Percentiles rank a stretch among this genome's conserved stretches.
Evolutionary conservation across 164 flowering plant genomes (phyloP).

Genomic region (Euptelea pleiosperma): DNA sequence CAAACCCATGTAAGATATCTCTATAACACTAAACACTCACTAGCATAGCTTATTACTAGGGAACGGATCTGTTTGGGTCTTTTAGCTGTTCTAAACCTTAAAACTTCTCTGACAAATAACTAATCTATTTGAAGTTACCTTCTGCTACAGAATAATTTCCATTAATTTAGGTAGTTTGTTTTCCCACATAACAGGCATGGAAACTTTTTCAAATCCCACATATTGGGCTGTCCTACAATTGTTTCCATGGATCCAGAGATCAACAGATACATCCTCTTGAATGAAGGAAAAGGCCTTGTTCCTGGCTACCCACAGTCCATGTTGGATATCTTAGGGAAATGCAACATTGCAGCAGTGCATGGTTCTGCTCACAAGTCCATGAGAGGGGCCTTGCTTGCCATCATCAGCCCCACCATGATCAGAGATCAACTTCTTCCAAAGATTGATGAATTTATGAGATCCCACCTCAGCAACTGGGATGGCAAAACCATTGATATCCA

Average conservation of each 20-base stretch:
- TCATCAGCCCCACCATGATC: conserved; percentile 68
- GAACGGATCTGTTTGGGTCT: too few species aligned
- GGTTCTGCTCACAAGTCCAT: conserved; percentile 75
- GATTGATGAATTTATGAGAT: conserved; percentile 81
- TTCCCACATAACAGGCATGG: conserved; percentile 55
- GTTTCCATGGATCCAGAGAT: conserved; percentile 96
- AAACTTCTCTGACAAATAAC: too few species aligned
- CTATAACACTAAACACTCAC: too few species aligned
- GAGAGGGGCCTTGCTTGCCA: conserved; percentile 80
- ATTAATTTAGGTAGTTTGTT: too few species aligned
- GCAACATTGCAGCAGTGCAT: conserved; percentile 89
- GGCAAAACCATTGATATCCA: conserved; percentile 63
- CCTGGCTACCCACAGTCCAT: conserved; percentile 97
- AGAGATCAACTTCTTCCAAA: conserved; percentile 65
- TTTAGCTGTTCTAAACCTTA: too few species aligned
- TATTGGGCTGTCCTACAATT: conserved; percentile 83
- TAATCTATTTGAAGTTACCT: neutral
- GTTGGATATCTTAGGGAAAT: conserved; percentile 77
- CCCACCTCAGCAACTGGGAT: conserved; percentile 67
- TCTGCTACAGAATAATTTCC: too few species aligned
- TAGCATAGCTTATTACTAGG: too few species aligned
- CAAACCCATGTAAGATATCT: too few species aligned
- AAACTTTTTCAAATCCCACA: conserved; percentile 80
- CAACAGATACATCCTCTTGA: conserved; percentile 82
- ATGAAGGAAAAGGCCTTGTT: conserved; percentile 83